Conservation (phyloP, 495 filamentous ascomycete genomes). For the Tuber magnatum region DNA sequence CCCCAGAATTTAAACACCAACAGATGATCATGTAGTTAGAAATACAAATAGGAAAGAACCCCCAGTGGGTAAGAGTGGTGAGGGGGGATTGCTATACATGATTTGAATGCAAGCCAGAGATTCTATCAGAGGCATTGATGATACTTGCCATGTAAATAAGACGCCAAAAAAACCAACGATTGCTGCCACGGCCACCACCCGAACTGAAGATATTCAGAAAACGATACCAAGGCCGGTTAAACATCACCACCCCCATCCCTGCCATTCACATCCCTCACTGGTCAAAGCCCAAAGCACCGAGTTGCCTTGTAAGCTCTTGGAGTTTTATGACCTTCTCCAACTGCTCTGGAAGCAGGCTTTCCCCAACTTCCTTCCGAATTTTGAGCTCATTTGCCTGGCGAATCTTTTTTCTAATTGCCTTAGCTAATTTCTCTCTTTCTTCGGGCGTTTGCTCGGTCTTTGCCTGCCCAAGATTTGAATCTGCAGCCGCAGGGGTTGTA, state of each 20-base stretch:
- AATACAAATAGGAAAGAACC: not conserved
- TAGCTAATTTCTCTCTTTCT: constrained; percentile 85
- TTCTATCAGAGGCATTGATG: not conserved
- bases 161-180: not conserved
- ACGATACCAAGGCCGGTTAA: not conserved
- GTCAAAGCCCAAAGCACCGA: constrained; percentile 82
- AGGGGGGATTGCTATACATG: not conserved
- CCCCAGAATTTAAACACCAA: not conserved
- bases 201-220: not conserved
- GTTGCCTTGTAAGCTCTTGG: constrained; percentile 80
- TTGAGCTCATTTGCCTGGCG: constrained; percentile 84
- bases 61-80: not conserved
- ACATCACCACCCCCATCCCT: not conserved
- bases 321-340: constrained; percentile 97
- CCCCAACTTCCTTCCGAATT: constrained; percentile 82
- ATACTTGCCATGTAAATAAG: not conserved
- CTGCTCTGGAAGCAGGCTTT: constrained; percentile 80
- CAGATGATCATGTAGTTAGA: not conserved
- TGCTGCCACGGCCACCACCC: not conserved
- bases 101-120: not conserved
- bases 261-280: constrained; percentile 23
- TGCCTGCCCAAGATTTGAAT: constrained; percentile 23
- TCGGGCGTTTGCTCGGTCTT: constrained; percentile 55
- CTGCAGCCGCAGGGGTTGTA: constrained; percentile 25
- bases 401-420: constrained; percentile 92